A percentile compares a stretch with the other conserved stretches of the same genome.
These are phyloP conservation scores for Yamadazyma olivae DNA, from an alignment of 805 yeast species.

Conservation along the genomic window DNA sequence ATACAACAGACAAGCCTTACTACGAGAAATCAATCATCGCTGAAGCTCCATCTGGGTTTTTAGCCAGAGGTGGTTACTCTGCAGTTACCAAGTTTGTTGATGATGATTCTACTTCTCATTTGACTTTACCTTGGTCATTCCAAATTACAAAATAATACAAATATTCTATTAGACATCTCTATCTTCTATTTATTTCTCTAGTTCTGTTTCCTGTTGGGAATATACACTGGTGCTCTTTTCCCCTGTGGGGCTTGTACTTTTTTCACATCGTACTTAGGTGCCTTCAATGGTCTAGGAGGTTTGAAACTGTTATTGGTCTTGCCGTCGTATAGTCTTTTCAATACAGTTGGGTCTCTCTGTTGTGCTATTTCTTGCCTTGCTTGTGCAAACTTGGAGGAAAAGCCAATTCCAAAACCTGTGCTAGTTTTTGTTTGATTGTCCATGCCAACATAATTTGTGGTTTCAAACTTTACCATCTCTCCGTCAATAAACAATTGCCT, in stretches of 20 bases:
- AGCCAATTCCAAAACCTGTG: neutral
- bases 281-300: constrained; percentile 1
- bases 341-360: no score
- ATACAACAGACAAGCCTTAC: constrained; percentile 73
- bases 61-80: constrained; percentile 83
- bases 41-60: constrained; percentile 87
- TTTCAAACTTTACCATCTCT: constrained; percentile 1
- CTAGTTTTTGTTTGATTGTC: no score
- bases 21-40: constrained; percentile 62
- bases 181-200: no score
- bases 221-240: constrained; percentile 30
- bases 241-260: constrained; percentile 7
- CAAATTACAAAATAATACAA: constrained; percentile 66
- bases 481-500: neutral
- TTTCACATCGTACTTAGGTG: neutral
- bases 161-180: no score
- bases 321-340: no score
- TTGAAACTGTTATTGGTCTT: neutral
- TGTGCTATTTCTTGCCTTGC: constrained; percentile 1
- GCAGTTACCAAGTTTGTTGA: constrained; percentile 82
- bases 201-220: constrained; percentile 17
- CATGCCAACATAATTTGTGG: neutral
- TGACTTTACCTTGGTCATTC: constrained; percentile 81
- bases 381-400: constrained; percentile 1
- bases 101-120: constrained; percentile 75